A percentile compares a stretch with the other conserved stretches of the same genome.
Evolutionary conservation across 805 yeast species (phyloP).

Genomic region (Millerozyma acaciae): DNA sequence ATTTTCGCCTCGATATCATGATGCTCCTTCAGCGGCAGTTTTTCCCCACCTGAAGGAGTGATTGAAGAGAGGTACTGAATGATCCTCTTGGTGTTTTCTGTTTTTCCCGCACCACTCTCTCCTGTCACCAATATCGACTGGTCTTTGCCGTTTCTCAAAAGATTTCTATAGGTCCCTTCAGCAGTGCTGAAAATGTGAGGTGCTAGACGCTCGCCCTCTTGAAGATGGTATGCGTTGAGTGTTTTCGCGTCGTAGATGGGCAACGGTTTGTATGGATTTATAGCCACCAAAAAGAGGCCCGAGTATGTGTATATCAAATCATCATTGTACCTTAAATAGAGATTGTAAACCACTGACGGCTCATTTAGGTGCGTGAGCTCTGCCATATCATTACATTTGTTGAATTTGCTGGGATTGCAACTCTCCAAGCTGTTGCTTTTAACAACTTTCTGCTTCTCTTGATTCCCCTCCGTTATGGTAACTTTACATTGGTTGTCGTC

Average conservation of each 20-base stretch:
- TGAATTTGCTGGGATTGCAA: constrained; percentile 87
- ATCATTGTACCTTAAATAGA: constrained; percentile 69
- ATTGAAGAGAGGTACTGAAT: constrained; percentile 86
- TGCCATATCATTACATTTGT: constrained; percentile 92
- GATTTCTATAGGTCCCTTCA: constrained; percentile 76
- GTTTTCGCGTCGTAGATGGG: constrained; percentile 64
- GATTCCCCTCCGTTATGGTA: constrained; percentile 37
- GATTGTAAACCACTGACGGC: constrained; percentile 88
- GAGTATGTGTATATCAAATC: constrained; percentile 90
- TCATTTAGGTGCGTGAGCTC: constrained; percentile 91
- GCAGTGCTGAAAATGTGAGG: constrained; percentile 91
- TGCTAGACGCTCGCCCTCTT: constrained; percentile 34
- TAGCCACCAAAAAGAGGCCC: constrained; percentile 91
- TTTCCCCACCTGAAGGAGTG: constrained; percentile 33
- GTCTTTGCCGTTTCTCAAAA: constrained; percentile 64
- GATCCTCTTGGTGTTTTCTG: constrained; percentile 94
- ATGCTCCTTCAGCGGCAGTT: constrained; percentile 4
- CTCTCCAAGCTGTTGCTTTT: constrained; percentile 46
- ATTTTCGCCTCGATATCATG: constrained; percentile 75
- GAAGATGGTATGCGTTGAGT: constrained; percentile 50
- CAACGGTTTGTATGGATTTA: constrained; percentile 81
- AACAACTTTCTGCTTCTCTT: constrained; percentile 38
- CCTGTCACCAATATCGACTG: constrained; percentile 97
- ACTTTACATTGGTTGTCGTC: constrained; percentile 35
- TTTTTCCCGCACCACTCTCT: constrained; percentile 98